Base-by-base conservation (phyloP, 164 flowering plant genomes). In the Chimonanthus salicifolius region DNA sequence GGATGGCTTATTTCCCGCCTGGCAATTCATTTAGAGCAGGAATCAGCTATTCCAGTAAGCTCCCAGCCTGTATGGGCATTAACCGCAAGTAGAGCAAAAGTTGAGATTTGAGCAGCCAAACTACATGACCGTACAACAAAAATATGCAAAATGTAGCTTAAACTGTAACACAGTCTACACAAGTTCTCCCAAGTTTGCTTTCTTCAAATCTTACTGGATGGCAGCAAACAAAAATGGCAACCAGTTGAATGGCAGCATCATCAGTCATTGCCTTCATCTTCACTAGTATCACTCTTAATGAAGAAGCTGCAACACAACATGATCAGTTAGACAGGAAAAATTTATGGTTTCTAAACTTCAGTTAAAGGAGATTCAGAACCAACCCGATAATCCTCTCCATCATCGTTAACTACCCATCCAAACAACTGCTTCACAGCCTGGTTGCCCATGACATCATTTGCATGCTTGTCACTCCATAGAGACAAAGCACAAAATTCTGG, bases 351-450 rank as follows among this genome's bases (percentile, higher is more conserved):
- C n/a, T 54, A 13, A 15, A 54, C 60, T n/a, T 54, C 60, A 10
- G 60, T 54, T 54, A n/a, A 16, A 13, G 15, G 5, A 13, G 16
- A 15, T 9, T 54, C 60, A 54, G 60, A 15, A 54, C 58, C 10
- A 51, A 51, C 58, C 15, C 58, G 58, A 4, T 9, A 51, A 51
- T 51, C 58, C 60, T 54, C 60, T 8, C 60, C 60, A 54, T 54
- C 60, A 9, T 54, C 60, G 16, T 3, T 51, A 51, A 51, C 60
- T 9, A 54, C 60, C 60, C 60, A 54, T 13, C 60, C 16, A 0
- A 54, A 54, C 60, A 54, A n/a, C 60, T 54, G 60, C 60, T 54
- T 54, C 16, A 54, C 60, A 54, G 60, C 60, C 60, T 54, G 60
- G 60, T 10, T 54, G 60, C 60, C 10, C 60, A 54, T 54, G n/a